Percentiles rank a stretch among this genome's conserved stretches.
phyloP scores from a whole-genome alignment of 768 basidiomycete genomes.

The Mycena pura region DNA sequence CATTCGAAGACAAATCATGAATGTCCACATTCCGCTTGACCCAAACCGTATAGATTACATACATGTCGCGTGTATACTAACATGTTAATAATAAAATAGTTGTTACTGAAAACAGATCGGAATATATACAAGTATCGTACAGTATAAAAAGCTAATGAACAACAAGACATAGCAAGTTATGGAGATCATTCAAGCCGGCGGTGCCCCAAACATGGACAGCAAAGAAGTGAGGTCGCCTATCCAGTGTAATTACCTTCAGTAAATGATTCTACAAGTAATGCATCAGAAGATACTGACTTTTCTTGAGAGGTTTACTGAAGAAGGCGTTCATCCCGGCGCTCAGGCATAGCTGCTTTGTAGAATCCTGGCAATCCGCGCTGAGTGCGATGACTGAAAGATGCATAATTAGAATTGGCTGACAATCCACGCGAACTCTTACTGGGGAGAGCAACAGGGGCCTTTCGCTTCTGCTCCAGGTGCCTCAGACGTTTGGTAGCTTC shows the following conservation, averaged over 20 bases:
- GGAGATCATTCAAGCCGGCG: slow-evolving; percentile 22
- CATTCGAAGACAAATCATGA: too few species aligned
- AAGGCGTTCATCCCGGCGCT: slow-evolving; percentile 83
- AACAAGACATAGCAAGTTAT: too few species aligned
- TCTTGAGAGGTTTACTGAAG: slow-evolving; percentile 75
- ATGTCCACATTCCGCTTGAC: too few species aligned
- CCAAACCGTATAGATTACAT: too few species aligned
- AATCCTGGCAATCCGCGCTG: slow-evolving; percentile 80
- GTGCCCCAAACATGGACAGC: slow-evolving; percentile 58
- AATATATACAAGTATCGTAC: neutral
- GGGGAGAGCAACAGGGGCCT: slow-evolving; percentile 55
- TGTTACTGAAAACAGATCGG: neutral
- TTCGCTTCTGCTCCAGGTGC: slow-evolving; percentile 62
- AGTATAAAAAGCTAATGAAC: too few species aligned
- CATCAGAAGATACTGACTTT: slow-evolving; percentile 51
- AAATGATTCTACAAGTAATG: neutral
- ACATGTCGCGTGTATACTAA: too few species aligned
- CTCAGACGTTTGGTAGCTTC: slow-evolving; percentile 74
- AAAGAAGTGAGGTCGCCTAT: slow-evolving; percentile 61
- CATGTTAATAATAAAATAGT: too few species aligned
- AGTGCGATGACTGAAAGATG: slow-evolving; percentile 64
- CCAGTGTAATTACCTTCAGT: neutral
- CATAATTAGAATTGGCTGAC: neutral
- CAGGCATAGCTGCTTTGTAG: slow-evolving; percentile 76
- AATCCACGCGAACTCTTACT: slow-evolving; percentile 42